These are phyloP conservation scores for Apophysomyces sp. DNA, from an alignment of 371 early-diverging fungal species.

Conservation along the genomic window DNA sequence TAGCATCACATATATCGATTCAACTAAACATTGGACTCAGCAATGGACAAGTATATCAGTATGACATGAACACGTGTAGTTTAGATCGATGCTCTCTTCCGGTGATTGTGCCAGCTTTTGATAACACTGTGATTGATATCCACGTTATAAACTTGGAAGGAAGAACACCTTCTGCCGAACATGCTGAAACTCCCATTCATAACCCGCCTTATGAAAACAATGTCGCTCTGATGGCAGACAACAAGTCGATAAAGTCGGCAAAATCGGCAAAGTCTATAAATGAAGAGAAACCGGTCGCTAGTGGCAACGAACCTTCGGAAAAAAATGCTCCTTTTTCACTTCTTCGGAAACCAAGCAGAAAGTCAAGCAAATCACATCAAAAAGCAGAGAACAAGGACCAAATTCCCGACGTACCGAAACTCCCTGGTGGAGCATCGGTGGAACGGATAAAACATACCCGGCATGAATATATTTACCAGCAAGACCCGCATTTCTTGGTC, in stretches of 20 bases:
- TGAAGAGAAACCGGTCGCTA: not conserved
- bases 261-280: not conserved
- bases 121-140: conserved; percentile 12
- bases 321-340: not conserved
- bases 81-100: not conserved
- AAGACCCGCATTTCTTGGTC: conserved; percentile 36
- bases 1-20: not conserved
- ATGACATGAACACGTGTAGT: conserved; percentile 10
- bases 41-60: conserved; percentile 37
- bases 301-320: not conserved
- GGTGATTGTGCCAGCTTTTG: not conserved
- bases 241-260: not conserved
- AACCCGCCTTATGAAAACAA: not conserved
- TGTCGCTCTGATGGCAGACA: not conserved
- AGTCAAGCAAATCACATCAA: not conserved
- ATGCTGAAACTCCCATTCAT: not conserved
- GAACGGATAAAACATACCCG: conserved; percentile 2
- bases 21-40: conserved; percentile 28
- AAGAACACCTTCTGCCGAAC: not conserved
- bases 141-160: conserved; percentile 27
- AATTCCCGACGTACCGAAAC: not conserved
- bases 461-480: conserved; percentile 30
- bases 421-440: not conserved
- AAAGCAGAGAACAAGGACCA: not conserved
- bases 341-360: conserved; percentile 6